phyloP scores from a whole-genome alignment of 164 flowering plant species.

The Magnolia kwangsiensis region DNA sequence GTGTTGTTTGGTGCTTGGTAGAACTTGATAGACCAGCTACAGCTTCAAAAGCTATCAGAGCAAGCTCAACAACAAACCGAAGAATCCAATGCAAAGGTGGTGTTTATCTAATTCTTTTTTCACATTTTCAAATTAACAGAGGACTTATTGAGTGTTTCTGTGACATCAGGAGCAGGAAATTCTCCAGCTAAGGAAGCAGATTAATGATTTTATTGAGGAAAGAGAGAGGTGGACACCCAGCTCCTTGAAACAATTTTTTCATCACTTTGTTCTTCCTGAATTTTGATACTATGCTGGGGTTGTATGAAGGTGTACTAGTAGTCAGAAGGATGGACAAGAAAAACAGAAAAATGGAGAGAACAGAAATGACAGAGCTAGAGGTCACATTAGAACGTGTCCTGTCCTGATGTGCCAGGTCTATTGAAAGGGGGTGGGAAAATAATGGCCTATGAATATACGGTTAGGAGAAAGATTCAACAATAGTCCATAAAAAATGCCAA shows the following conservation, averaged over 20 bases:
- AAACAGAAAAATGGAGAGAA: neutral
- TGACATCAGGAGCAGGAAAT: constrained; percentile 59
- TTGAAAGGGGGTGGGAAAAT: too few relatives aligned
- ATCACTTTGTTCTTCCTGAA: neutral
- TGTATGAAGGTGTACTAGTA: neutral
- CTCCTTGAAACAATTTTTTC: neutral
- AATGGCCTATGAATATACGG: too few relatives aligned
- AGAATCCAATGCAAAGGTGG: constrained; percentile 51
- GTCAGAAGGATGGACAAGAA: neutral
- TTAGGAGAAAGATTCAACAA: too few relatives aligned
- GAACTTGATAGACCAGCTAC: constrained; percentile 65
- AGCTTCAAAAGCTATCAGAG: constrained; percentile 59
- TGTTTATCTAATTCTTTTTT: neutral
- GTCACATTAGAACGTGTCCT: neutral
- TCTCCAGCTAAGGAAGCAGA: constrained; percentile 39
- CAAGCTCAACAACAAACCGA: constrained; percentile 55
- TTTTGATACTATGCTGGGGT: neutral
- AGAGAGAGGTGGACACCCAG: constrained; percentile 46
- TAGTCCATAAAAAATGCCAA: too few relatives aligned
- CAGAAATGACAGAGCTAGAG: neutral
- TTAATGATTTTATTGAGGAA: constrained; percentile 53
- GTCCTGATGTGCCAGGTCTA: neutral
- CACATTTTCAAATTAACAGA: neutral
- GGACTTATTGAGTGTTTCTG: neutral
- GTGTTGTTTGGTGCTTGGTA: constrained; percentile 21